Evolutionary conservation across 345 rosid genomes (phyloP).

Genomic region (Combretum micranthum): DNA sequence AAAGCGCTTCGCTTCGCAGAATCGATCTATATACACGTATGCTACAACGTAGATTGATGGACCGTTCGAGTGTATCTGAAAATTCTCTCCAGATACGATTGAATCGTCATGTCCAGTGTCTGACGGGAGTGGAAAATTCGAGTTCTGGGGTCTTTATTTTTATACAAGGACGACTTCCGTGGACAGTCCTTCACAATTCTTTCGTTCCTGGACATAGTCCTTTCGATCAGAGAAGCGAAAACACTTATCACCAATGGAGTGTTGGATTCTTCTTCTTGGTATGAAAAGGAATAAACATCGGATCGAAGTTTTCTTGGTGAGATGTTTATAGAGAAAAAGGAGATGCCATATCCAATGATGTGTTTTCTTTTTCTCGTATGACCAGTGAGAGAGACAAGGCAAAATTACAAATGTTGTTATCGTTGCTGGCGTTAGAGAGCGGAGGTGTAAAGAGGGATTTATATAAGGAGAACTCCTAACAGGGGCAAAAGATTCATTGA

Average conservation of each 20-base stretch:
- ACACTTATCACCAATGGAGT: conserved; percentile 84
- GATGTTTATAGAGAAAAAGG: conserved; percentile 39
- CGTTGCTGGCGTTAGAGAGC: too few species aligned
- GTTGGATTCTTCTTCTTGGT: too few species aligned
- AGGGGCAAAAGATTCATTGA: too few species aligned
- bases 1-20: conserved; percentile 71
- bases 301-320: conserved; percentile 85
- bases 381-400: too few species aligned
- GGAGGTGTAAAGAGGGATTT: too few species aligned
- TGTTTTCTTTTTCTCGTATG: too few species aligned
- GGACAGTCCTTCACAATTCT: too few species aligned
- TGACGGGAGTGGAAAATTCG: conserved; percentile 69
- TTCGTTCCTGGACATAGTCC: conserved; percentile 61
- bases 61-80: conserved; percentile 71
- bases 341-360: too few species aligned
- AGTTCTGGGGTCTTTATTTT: conserved; percentile 25
- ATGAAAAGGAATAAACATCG: conserved; percentile 62
- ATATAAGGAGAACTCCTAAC: too few species aligned
- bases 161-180: conserved; percentile 28
- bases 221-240: conserved; percentile 63
- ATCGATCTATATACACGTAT: conserved; percentile 81
- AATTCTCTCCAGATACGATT: conserved; percentile 75
- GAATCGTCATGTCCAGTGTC: conserved; percentile 76
- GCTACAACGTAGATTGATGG: conserved; percentile 89
- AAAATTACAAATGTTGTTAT: too few species aligned